Evolutionary conservation across 139 green algal genomes (phyloP).

Genomic region (Mychonastes homosphaera): DNA sequence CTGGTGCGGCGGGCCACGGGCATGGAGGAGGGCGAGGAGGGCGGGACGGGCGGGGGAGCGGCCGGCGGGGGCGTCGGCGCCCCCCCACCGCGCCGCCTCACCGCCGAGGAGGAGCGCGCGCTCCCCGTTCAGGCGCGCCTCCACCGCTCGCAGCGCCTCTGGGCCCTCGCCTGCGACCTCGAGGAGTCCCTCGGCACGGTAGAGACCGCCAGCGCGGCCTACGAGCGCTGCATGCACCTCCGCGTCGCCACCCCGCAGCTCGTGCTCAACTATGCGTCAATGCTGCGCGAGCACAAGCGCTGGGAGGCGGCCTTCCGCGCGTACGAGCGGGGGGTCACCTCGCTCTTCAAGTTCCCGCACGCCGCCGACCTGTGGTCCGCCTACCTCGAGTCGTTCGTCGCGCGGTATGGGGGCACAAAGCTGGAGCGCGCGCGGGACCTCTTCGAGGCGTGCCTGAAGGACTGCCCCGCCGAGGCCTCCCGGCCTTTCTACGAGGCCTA

Average conservation of each 20-base stretch:
- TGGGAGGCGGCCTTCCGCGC: constrained; percentile 90
- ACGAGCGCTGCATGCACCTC: constrained; percentile 82
- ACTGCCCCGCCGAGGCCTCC: constrained; percentile 39
- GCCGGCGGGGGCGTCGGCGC: background rate
- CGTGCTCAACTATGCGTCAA: constrained; percentile 82
- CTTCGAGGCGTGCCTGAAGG: constrained; percentile 78
- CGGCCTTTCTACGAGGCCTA: constrained; percentile 66
- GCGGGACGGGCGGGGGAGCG: background rate
- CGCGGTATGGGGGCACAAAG: constrained; percentile 83
- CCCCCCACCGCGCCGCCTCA: constrained; percentile 19
- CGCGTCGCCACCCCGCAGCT: constrained; percentile 92
- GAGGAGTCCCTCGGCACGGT: constrained; percentile 89
- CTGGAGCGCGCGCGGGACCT: constrained; percentile 90
- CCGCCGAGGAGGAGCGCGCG: constrained; percentile 44
- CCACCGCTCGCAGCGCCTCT: constrained; percentile 63
- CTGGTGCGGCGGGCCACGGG: constrained; percentile 62
- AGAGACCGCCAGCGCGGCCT: constrained; percentile 61
- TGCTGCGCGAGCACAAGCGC: constrained; percentile 82
- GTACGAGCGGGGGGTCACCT: constrained; percentile 87
- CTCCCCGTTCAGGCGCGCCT: constrained; percentile 72
- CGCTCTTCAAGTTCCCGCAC: constrained; percentile 94
- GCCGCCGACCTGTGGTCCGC: constrained; percentile 87
- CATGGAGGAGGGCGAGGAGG: constrained; percentile 13
- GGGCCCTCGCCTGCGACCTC: constrained; percentile 83
- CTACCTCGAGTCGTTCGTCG: constrained; percentile 85